Conservation (phyloP, 2,329 filamentous ascomycete genomes). For the Mollisia scopiformis region DNA sequence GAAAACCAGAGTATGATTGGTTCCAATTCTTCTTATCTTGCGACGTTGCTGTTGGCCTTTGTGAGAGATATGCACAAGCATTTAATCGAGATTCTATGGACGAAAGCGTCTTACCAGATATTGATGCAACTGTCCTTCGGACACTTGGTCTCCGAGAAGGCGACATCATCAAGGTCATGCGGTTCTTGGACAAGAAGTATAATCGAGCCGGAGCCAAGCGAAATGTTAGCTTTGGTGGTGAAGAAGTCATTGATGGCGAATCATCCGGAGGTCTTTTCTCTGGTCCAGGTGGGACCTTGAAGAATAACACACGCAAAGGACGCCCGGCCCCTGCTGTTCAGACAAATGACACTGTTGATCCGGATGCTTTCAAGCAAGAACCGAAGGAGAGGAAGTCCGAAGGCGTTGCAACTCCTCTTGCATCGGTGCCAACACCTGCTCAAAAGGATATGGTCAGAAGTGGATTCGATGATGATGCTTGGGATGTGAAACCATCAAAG, state of each 20-base stretch:
- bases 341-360: conserved; percentile 83
- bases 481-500: conserved; percentile 88
- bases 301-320: conserved; percentile 93
- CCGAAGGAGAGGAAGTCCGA: conserved; percentile 45
- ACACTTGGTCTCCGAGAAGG: conserved; percentile 94
- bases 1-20: conserved; percentile 88
- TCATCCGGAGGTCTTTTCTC: conserved; percentile 78
- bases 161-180: conserved; percentile 95
- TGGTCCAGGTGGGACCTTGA: conserved; percentile 85
- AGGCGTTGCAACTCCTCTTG: conserved; percentile 50
- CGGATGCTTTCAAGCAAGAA: conserved; percentile 77
- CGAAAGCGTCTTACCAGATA: conserved; percentile 87
- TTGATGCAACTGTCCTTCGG: conserved; percentile 79
- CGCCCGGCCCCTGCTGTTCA: conserved; percentile 86
- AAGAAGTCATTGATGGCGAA: conserved; percentile 59
- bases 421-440: conserved; percentile 43
- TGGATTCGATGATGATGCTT: conserved; percentile 95
- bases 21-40: conserved; percentile 97
- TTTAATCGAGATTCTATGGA: conserved; percentile 95
- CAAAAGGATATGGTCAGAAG: conserved; percentile 51
- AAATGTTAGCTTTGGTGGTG: conserved; percentile 54
- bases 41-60: conserved; percentile 89
- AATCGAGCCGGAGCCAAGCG: conserved; percentile 63
- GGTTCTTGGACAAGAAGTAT: conserved; percentile 80
- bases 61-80: conserved; percentile 89